Evolutionary conservation across 1,284 basidiomycete genomes (phyloP).

Genomic region (Papiliotrema flavescens): DNA sequence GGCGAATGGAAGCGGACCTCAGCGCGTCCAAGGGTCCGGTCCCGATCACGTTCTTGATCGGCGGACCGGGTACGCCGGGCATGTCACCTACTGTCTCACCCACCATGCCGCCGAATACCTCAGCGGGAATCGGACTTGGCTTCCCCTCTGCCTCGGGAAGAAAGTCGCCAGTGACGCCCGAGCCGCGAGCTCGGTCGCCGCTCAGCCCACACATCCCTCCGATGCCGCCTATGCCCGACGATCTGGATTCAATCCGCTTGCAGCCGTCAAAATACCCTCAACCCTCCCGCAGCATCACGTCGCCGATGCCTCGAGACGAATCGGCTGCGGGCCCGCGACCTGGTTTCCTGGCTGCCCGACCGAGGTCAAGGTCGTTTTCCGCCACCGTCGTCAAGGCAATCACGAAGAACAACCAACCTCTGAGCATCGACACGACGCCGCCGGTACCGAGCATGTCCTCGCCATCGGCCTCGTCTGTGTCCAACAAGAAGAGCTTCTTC

Average conservation of each 20-base stretch:
- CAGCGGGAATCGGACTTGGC: slow-evolving; percentile 16
- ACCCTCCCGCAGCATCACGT: slow-evolving; percentile 17
- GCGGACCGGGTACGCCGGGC: slow-evolving; percentile 16
- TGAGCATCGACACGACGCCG: slow-evolving; percentile 13
- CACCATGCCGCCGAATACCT: not conserved
- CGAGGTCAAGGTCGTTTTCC: slow-evolving; percentile 40
- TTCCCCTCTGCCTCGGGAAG: slow-evolving; percentile 11
- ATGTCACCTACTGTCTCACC: slow-evolving; percentile 1
- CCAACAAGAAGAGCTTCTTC: slow-evolving; percentile 6
- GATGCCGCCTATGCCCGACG: slow-evolving; percentile 6
- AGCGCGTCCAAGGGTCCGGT: slow-evolving; percentile 32
- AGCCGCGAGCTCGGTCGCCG: slow-evolving; percentile 11
- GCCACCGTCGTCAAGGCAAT: slow-evolving; percentile 29
- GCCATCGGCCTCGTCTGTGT: slow-evolving; percentile 2
- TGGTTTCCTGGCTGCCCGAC: slow-evolving; percentile 20
- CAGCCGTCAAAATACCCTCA: slow-evolving; percentile 14
- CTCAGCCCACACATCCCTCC: slow-evolving; percentile 12
- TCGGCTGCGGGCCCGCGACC: slow-evolving; percentile 9
- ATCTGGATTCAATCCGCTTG: slow-evolving; percentile 3
- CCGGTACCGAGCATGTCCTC: slow-evolving; percentile 8
- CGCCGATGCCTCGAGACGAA: slow-evolving; percentile 6
- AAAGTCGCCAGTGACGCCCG: slow-evolving; percentile 9
- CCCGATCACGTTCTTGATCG: slow-evolving; percentile 40
- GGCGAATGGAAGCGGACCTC: slow-evolving; percentile 35
- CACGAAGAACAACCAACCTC: slow-evolving; percentile 6